phyloP scores from a whole-genome alignment of 208 protist genomes.

The Crithidia bombi region DNA sequence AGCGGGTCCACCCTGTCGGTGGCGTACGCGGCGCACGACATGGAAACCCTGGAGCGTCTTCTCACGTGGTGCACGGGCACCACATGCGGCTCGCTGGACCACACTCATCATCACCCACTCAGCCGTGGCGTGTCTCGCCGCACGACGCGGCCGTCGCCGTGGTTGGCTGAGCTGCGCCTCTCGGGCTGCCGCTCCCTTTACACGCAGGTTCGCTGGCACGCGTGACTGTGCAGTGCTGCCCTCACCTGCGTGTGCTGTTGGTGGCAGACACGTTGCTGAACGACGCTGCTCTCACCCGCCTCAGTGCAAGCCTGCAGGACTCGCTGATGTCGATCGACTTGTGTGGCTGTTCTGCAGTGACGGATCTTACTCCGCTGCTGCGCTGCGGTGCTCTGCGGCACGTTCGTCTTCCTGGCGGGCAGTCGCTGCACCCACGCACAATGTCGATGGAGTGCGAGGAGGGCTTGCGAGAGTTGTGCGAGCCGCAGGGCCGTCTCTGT shows the following conservation, averaged over 20 bases:
- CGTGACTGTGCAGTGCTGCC: neutral
- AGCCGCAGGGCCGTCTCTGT: conserved; percentile 5
- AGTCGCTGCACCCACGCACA: neutral
- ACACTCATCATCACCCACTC: neutral
- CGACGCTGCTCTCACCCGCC: neutral
- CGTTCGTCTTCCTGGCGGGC: conserved; percentile 1
- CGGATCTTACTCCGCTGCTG: conserved; percentile 4
- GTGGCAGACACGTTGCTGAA: conserved; percentile 7
- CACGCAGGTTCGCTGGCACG: neutral
- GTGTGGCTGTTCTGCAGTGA: neutral
- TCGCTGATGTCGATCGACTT: conserved; percentile 2
- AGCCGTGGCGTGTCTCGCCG: neutral
- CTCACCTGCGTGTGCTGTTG: conserved; percentile 1
- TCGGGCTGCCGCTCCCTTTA: conserved; percentile 6
- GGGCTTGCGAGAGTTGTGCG: conserved; percentile 3
- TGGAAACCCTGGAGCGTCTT: neutral
- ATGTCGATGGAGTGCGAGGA: conserved; percentile 4
- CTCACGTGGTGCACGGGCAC: neutral
- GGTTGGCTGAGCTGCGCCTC: neutral
- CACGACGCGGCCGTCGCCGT: neutral
- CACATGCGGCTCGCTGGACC: neutral
- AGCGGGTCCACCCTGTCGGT: conserved; percentile 1
- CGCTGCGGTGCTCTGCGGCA: neutral
- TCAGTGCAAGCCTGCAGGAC: neutral
- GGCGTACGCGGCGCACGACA: conserved; percentile 4